Evolutionary conservation across 2,329 filamentous ascomycete genomes (phyloP).

Genomic region (Sordariomycetes sp.): DNA sequence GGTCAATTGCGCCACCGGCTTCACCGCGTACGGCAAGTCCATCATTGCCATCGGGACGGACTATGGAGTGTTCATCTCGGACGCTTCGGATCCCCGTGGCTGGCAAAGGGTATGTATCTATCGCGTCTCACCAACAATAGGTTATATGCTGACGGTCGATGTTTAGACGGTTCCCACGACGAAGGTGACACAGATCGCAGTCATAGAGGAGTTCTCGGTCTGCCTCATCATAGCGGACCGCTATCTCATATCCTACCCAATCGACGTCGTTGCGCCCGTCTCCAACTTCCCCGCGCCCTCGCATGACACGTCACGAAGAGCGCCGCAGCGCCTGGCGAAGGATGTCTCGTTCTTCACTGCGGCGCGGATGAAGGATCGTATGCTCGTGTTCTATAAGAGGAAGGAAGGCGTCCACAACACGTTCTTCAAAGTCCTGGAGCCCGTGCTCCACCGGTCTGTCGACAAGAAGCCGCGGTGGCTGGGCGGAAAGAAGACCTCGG

Average conservation of each 20-base stretch:
- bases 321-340: slow-evolving; percentile 85
- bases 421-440: slow-evolving; percentile 96
- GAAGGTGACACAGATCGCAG: slow-evolving; percentile 82
- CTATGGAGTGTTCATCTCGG: slow-evolving; percentile 83
- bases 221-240: slow-evolving; percentile 89
- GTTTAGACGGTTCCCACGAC: slow-evolving; percentile 61
- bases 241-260: slow-evolving; percentile 81
- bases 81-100: slow-evolving; percentile 78
- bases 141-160: slow-evolving; percentile 5
- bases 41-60: slow-evolving; percentile 95
- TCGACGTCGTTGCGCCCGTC: slow-evolving; percentile 68
- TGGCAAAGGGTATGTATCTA: slow-evolving; percentile 66
- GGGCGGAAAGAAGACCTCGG: slow-evolving; percentile 41
- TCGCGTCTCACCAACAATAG: background rate
- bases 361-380: slow-evolving; percentile 93
- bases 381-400: slow-evolving; percentile 93
- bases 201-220: slow-evolving; percentile 90
- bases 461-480: slow-evolving; percentile 68
- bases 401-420: slow-evolving; percentile 85
- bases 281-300: slow-evolving; percentile 49
- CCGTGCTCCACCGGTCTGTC: slow-evolving; percentile 84
- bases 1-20: slow-evolving; percentile 90
- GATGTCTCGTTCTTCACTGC: slow-evolving; percentile 96
- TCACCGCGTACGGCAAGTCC: slow-evolving; percentile 70
- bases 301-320: slow-evolving; percentile 65